phyloP scores from a whole-genome alignment of 2,329 filamentous ascomycete species.

The Exophiala mesophila region DNA sequence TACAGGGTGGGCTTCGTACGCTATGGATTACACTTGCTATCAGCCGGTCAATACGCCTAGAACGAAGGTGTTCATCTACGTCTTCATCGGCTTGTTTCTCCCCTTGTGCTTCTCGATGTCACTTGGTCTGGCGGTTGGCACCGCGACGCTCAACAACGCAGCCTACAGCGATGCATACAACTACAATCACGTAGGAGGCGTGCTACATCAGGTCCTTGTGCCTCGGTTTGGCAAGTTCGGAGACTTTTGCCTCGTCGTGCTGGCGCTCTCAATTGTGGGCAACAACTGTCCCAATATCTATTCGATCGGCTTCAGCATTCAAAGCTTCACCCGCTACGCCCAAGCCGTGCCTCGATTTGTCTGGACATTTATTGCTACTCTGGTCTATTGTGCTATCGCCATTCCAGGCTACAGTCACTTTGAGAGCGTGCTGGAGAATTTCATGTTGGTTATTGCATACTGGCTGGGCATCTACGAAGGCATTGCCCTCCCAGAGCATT shows the following conservation, averaged over 20 bases:
- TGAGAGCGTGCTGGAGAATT: slow-evolving; percentile 61
- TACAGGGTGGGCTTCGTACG: slow-evolving; percentile 69
- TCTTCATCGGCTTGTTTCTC: slow-evolving; percentile 64
- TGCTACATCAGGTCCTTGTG: slow-evolving; percentile 61
- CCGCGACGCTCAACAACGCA: slow-evolving; percentile 54
- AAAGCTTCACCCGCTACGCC: slow-evolving; percentile 57
- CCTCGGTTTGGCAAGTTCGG: slow-evolving; percentile 63
- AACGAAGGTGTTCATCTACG: slow-evolving; percentile 62
- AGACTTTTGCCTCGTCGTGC: slow-evolving; percentile 64
- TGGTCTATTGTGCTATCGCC: slow-evolving; percentile 62
- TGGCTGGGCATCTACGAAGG: slow-evolving; percentile 68
- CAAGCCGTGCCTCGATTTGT: slow-evolving; percentile 39
- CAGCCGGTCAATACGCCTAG: slow-evolving; percentile 60
- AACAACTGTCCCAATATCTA: slow-evolving; percentile 72
- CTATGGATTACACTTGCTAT: slow-evolving; percentile 76
- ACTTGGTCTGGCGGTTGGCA: slow-evolving; percentile 65
- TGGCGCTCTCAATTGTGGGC: slow-evolving; percentile 62
- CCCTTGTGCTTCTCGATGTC: slow-evolving; percentile 70
- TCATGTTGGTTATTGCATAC: slow-evolving; percentile 58
- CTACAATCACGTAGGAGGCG: slow-evolving; percentile 58
- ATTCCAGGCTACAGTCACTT: slow-evolving; percentile 66
- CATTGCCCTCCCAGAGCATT: slow-evolving; percentile 61
- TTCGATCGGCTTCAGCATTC: slow-evolving; percentile 62
- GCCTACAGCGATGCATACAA: slow-evolving; percentile 54
- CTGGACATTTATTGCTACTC: slow-evolving; percentile 45